Evolutionary conservation across 2,329 filamentous ascomycete species (phyloP).

Genomic region (Colletotrichum falcatum): DNA sequence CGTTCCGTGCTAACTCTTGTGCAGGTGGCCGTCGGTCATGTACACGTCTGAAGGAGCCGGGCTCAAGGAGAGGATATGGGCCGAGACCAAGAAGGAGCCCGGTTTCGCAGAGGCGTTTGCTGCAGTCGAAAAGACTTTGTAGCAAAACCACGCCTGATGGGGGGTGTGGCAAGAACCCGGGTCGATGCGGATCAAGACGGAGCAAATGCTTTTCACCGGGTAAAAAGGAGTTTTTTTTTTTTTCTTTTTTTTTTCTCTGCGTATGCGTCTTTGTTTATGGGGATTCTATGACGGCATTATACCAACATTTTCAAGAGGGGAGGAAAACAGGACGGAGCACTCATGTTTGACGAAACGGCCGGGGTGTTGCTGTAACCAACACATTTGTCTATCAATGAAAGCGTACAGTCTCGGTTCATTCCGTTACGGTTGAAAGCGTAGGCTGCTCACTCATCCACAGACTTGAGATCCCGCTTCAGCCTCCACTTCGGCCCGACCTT

Average conservation of each 20-base stretch:
- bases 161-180: not conserved
- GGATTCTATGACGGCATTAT: conserved; percentile 3
- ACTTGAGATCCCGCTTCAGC: conserved; percentile 18
- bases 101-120: conserved; percentile 36
- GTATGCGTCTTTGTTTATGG: no score
- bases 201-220: not conserved
- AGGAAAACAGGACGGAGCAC: not conserved
- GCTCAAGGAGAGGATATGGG: conserved; percentile 30
- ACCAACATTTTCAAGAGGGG: not conserved
- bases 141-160: not conserved
- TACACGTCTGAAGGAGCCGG: conserved; percentile 35
- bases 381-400: not conserved
- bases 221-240: not conserved
- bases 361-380: not conserved
- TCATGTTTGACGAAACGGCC: not conserved
- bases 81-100: conserved; percentile 35
- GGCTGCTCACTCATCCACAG: conserved; percentile 19
- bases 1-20: not conserved
- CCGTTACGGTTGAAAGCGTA: not conserved
- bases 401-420: not conserved
- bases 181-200: not conserved
- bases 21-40: conserved; percentile 35
- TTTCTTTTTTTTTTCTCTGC: no score
- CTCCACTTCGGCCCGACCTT: conserved; percentile 43
- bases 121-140: conserved; percentile 19